phyloP scores from a whole-genome alignment of 2,329 filamentous ascomycete species.

The Fonsecaea pugnacius region DNA sequence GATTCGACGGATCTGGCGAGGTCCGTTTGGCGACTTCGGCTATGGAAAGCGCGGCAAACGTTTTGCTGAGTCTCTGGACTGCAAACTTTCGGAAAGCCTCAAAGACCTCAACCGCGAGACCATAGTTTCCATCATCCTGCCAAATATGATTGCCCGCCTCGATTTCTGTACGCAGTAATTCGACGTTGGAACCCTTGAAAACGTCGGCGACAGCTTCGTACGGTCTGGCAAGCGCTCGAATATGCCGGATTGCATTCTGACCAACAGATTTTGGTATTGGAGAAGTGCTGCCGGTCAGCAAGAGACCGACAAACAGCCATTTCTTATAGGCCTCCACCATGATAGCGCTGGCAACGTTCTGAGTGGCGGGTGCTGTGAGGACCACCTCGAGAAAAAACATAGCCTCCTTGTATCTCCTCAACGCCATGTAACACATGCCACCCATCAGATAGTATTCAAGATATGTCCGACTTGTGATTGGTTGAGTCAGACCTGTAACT shows the following conservation, averaged over 20 bases:
- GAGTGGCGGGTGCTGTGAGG: constrained; percentile 69
- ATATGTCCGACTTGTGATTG: constrained; percentile 47
- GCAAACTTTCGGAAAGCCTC: constrained; percentile 75
- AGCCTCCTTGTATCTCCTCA: constrained; percentile 66
- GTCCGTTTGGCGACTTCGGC: constrained; percentile 50
- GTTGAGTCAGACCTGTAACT: constrained; percentile 46
- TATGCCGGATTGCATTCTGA: constrained; percentile 58
- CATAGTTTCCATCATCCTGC: constrained; percentile 72
- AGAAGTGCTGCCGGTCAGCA: constrained; percentile 67
- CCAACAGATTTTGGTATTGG: constrained; percentile 62
- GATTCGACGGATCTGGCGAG: constrained; percentile 38
- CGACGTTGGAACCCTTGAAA: constrained; percentile 66
- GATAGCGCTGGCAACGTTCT: constrained; percentile 69
- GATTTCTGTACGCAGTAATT: constrained; percentile 67
- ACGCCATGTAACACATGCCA: constrained; percentile 67
- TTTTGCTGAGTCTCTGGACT: constrained; percentile 71
- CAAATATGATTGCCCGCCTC: constrained; percentile 65
- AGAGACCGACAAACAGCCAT: constrained; percentile 77
- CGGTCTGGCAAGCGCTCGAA: constrained; percentile 64
- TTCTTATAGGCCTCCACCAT: constrained; percentile 93
- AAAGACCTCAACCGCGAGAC: constrained; percentile 71
- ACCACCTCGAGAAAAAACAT: constrained; percentile 65
- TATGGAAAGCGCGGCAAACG: constrained; percentile 69
- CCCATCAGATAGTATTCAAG: constrained; percentile 70
- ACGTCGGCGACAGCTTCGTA: constrained; percentile 73